Conservation (phyloP, 2,329 filamentous ascomycete genomes). For the Sclerotinia trifoliorum region DNA sequence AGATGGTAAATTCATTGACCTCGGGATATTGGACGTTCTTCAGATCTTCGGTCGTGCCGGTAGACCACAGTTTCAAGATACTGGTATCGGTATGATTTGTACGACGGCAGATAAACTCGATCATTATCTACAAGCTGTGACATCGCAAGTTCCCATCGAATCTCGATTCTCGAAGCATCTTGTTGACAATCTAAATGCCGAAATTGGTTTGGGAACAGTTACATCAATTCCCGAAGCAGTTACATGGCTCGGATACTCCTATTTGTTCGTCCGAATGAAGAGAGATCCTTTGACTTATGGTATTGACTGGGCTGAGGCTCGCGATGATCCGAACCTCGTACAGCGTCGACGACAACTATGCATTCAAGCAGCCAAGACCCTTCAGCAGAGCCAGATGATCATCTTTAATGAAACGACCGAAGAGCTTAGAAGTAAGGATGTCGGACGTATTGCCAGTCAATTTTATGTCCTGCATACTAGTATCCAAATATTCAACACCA, state of each 20-base stretch:
- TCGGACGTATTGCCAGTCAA: constrained; percentile 94
- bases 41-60: constrained; percentile 98
- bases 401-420: constrained; percentile 96
- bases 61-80: constrained; percentile 95
- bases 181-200: constrained; percentile 95
- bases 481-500: constrained; percentile 91
- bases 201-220: constrained; percentile 90
- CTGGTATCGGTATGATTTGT: constrained; percentile 96
- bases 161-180: constrained; percentile 93
- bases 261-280: constrained; percentile 95
- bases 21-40: constrained; percentile 93
- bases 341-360: constrained; percentile 81
- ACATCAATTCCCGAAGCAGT: constrained; percentile 92
- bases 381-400: constrained; percentile 97
- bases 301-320: constrained; percentile 89
- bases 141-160: constrained; percentile 94
- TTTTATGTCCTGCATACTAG: constrained; percentile 93
- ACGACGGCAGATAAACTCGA: constrained; percentile 91
- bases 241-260: constrained; percentile 97
- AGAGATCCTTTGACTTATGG: constrained; percentile 88
- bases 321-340: constrained; percentile 84
- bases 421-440: constrained; percentile 89
- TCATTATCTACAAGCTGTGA: constrained; percentile 90
- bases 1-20: constrained; percentile 92
- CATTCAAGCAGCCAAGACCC: constrained; percentile 79